Base-by-base conservation (phyloP, 352 stramenopile species). In the Pythium grandisporangium region DNA sequence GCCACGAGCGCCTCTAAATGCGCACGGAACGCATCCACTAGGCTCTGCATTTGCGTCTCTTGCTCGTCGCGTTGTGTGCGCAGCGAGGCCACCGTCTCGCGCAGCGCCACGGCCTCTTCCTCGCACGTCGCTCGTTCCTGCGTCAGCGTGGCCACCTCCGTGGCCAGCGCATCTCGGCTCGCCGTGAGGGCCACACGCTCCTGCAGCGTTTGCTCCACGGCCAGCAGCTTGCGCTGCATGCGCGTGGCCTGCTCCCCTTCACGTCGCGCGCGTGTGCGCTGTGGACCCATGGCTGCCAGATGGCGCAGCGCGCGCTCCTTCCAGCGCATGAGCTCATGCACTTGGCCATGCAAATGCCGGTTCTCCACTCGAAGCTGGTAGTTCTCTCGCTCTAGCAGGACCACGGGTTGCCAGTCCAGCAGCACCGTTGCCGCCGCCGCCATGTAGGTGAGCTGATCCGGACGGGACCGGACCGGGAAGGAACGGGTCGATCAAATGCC, bases 251-350 rank as follows among this genome's bases (percentile, higher is more conserved):
- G 66, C 26, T 70, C 56, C 11, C 79, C 57, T 27, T 85, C 64
- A 6, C 47, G 55, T 35, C 60, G 58, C 13, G 69, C 67, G 6
- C 58, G 63, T 16, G 48, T 55, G 10, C 70, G 72, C 45, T 69
- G 69, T 19, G 71, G 72, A 1, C 66, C 72, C 42, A 86, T 66
- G 8, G 59, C 42, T 3, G 73, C 47, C 61, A 89, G 74, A 48
- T 86, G 68, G 12, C 61, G 57, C 37, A 86, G 48, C n/a, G 72
- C 67, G 33, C 66, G 69, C 23, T 81, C 72, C 38, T 85, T 85
- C 72, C 72, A 85, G 0, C 34, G 49, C 38, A 80, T 48, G 30
- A 85, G 38, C 48, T 83, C 72, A 20, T 55, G 55, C 22, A 83
- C 56, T 33, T 85, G 57, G 20, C 52, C 70, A 14, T 64, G 61